phyloP scores from a whole-genome alignment of 2,329 filamentous ascomycete species.

The Aspergillus melleus region DNA sequence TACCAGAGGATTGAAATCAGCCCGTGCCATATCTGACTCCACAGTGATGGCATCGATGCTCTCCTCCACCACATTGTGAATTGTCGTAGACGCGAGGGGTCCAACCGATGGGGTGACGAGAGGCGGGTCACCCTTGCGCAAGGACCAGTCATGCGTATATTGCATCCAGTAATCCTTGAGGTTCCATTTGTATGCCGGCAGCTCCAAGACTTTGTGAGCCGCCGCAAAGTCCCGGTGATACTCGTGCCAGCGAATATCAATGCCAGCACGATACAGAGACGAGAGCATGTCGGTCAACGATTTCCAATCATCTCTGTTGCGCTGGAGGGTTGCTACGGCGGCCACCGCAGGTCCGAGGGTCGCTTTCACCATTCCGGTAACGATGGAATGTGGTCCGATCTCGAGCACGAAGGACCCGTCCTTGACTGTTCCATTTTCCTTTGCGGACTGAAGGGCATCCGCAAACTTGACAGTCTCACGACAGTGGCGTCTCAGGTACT shows the following conservation, averaged over 20 bases:
- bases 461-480: not conserved
- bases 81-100: slow-evolving; percentile 11
- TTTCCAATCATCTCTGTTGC: not conserved
- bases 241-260: slow-evolving; percentile 66
- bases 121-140: slow-evolving; percentile 55
- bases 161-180: slow-evolving; percentile 72
- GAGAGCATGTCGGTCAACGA: not conserved
- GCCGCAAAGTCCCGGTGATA: slow-evolving; percentile 63
- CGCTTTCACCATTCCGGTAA: not conserved
- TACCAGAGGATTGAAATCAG: slow-evolving; percentile 17
- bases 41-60: slow-evolving; percentile 22
- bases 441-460: not conserved
- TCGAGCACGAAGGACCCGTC: not conserved
- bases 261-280: not conserved
- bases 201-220: slow-evolving; percentile 58
- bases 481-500: not conserved
- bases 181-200: slow-evolving; percentile 69
- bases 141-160: slow-evolving; percentile 69
- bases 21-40: slow-evolving; percentile 18
- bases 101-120: slow-evolving; percentile 2
- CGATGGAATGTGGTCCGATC: not conserved
- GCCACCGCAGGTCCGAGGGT: not conserved
- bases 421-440: not conserved
- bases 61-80: slow-evolving; percentile 36
- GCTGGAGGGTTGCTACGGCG: not conserved